Percentiles rank a stretch among this genome's conserved stretches.
Evolutionary conservation across 768 basidiomycete species (phyloP).

Genomic region (Pulveroboletus ravenelii): DNA sequence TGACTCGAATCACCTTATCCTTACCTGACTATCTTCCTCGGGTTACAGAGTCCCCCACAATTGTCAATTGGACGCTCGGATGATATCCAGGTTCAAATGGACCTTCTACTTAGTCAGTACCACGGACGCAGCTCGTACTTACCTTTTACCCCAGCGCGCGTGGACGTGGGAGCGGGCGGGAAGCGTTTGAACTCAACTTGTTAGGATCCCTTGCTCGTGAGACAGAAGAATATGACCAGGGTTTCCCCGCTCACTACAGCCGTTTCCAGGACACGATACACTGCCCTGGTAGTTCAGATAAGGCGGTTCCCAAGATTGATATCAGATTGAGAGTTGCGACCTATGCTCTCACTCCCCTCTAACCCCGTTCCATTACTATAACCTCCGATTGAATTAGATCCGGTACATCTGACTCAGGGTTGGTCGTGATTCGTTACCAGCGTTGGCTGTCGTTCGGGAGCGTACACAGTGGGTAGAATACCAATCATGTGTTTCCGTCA

Average conservation of each 20-base stretch:
- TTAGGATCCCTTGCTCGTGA: conserved; percentile 1
- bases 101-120: neutral
- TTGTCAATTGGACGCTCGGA: neutral
- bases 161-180: conserved; percentile 6
- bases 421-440: conserved; percentile 6
- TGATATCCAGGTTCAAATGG: conserved; percentile 12
- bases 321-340: conserved; percentile 7
- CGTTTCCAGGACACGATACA: conserved; percentile 13
- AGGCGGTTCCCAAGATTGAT: conserved; percentile 14
- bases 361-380: conserved; percentile 8
- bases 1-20: neutral
- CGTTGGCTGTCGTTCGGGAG: neutral
- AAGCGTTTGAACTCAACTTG: conserved; percentile 11
- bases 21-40: neutral
- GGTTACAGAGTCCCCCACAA: neutral
- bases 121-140: neutral
- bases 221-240: neutral
- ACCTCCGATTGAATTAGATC: conserved; percentile 10
- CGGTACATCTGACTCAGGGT: conserved; percentile 5
- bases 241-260: neutral
- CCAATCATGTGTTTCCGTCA: neutral
- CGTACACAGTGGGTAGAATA: conserved; percentile 1
- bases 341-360: conserved; percentile 9
- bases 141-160: neutral
- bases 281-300: conserved; percentile 5